Evolutionary conservation across 306 rosid species (phyloP).

Genomic region (Carpinus viminea): DNA sequence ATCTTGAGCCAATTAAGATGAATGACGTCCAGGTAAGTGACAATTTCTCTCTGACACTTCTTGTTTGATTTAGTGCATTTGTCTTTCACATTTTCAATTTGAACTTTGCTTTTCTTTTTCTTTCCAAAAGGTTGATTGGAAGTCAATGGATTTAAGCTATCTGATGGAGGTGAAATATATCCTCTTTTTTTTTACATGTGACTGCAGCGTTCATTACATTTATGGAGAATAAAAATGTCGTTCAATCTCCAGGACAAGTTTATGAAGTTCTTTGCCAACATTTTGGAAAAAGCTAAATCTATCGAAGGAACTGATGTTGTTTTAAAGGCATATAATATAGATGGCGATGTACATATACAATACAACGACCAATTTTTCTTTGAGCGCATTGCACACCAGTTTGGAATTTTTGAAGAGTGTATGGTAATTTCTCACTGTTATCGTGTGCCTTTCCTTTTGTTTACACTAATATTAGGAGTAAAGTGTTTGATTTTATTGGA

Average conservation of each 20-base stretch:
- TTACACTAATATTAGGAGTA: conserved; percentile 12
- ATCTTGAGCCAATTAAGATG: conserved; percentile 91
- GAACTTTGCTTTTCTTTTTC: conserved; percentile 29
- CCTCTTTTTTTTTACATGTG: conserved; percentile 3
- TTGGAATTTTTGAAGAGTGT: conserved; percentile 95
- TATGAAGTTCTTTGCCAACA: conserved; percentile 53
- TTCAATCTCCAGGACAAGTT: conserved; percentile 63
- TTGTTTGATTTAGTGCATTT: conserved; percentile 19
- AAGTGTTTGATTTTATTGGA: conserved; percentile 10
- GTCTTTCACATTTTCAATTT: conserved; percentile 28
- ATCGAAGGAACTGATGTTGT: conserved; percentile 64
- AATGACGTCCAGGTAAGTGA: conserved; percentile 68
- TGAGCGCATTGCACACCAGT: conserved; percentile 70
- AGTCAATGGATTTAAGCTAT: conserved; percentile 84
- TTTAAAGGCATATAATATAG: conserved; percentile 69
- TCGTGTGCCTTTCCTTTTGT: conserved; percentile 16
- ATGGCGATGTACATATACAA: conserved; percentile 67
- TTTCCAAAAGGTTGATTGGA: conserved; percentile 76
- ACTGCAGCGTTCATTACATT: conserved; percentile 19
- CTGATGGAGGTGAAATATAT: conserved; percentile 69
- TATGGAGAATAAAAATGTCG: conserved; percentile 23
- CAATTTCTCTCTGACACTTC: not conserved
- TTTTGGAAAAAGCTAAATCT: conserved; percentile 67
- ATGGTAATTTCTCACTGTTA: conserved; percentile 53
- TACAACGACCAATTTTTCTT: conserved; percentile 69